Base-by-base conservation (phyloP, 2,329 filamentous ascomycete species). In the Diaporthe citrichinensis region DNA sequence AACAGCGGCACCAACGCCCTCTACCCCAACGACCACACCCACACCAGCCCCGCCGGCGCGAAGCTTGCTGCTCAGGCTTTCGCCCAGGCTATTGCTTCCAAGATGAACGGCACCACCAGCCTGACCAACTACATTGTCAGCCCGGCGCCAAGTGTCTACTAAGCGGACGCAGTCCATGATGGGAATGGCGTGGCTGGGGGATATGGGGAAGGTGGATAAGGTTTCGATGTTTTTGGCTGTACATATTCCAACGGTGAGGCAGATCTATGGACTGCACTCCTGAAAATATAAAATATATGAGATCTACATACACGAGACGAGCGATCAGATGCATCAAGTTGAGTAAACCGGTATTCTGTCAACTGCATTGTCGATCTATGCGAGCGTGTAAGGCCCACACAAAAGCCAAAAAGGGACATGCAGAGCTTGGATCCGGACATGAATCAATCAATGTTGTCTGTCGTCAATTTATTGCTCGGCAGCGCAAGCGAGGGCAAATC, bases 1-100 rank as follows among this genome's bases (percentile, higher is more conserved):
- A 84, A 83, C 72, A 79, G 81, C 5, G 83, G 81, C 25, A 88
- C 90, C 8, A 86, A 91, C 81, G 79, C 82, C 0, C 86, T 87
- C 74, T 93, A 87, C 78, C 89, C 90, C 0, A 83, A 84, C 41
- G 90, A 92, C 79, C 90, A 92, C 80, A 92, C 90, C 4, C 91
- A 92, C 81, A 92, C 91, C 4, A 90, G 86, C 79, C 85, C 89
- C 0, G 83, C 80, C 4, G 91, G 90, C 0, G 90, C 91, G 0
- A 84, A 88, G 77, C 81, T 88, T 9, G 88, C 91, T 23, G 87
- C 89, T 0, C 84, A 87, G 78, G 88, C 90, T 8, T 93, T 93
- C 79, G 86, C 91, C 41, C 90, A 91, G 84, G 90, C 82, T 1
- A 74, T 84, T 25, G 59, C 51, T 7, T 75, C 58, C 59, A 74